Conservation (phyloP, 2,329 filamentous ascomycete species). For the Fusarium nygamai region DNA sequence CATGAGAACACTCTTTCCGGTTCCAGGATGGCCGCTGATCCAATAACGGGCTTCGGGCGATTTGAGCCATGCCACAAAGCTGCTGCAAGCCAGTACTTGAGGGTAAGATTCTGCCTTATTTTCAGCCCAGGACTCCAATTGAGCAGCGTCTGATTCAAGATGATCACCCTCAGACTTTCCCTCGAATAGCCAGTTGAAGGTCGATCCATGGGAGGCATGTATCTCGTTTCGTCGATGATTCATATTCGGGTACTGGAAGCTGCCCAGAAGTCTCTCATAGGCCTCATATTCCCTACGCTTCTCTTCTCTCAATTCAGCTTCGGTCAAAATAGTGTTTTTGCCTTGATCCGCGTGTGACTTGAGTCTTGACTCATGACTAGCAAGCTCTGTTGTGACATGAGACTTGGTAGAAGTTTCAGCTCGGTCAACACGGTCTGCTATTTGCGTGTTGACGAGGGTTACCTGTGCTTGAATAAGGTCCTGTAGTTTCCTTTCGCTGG, state of each 20-base stretch:
- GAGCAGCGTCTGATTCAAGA: background rate
- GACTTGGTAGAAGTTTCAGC: fast-evolving
- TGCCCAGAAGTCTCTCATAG: fast-evolving
- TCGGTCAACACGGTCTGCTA: fast-evolving
- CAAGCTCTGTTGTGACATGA: background rate
- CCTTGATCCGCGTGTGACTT: fast-evolving
- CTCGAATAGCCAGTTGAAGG: fast-evolving
- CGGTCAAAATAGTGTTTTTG: fast-evolving
- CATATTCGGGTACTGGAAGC: fast-evolving
- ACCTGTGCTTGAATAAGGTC: fast-evolving
- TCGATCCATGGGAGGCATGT: fast-evolving
- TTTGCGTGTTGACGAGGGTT: fast-evolving
- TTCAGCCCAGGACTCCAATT: too few relatives aligned
- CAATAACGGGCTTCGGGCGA: fast-evolving
- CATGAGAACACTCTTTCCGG: fast-evolving
- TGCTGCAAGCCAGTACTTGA: fast-evolving
- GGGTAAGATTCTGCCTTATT: fast-evolving
- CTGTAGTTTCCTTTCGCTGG: fast-evolving
- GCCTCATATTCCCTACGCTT: fast-evolving
- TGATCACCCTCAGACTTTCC: background rate
- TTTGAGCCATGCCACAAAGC: fast-evolving
- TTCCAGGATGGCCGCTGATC: fast-evolving
- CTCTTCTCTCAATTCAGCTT: fast-evolving
- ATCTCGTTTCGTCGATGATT: background rate
- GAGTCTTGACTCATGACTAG: fast-evolving